Percentiles rank a stretch among this genome's conserved stretches.
Conservation (phyloP, 2,329 filamentous ascomycete genomes). For the Diaporthe australafricana region DNA sequence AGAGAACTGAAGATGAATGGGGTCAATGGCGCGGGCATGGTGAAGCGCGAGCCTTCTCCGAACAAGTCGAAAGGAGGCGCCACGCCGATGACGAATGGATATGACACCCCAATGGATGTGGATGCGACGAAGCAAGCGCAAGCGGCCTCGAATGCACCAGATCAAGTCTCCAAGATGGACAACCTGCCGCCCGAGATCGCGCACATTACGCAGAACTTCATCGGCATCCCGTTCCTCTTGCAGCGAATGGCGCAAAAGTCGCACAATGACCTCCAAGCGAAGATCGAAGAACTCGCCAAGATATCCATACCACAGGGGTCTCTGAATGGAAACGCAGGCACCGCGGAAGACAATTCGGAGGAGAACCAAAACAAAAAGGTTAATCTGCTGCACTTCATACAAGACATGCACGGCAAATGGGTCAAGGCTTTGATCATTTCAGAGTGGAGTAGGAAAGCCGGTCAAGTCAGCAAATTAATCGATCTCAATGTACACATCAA, state of each 20-base stretch:
- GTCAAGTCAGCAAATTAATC: constrained; percentile 86
- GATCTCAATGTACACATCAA: constrained; percentile 84
- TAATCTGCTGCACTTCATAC: constrained; percentile 79
- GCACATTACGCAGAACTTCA: constrained; percentile 81
- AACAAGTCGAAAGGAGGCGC: constrained; percentile 51
- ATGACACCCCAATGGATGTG: constrained; percentile 43
- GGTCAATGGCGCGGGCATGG: constrained; percentile 52
- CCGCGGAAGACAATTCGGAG: constrained; percentile 66
- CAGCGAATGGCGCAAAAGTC: constrained; percentile 84
- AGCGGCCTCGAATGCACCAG: constrained; percentile 42
- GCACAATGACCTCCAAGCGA: constrained; percentile 80
- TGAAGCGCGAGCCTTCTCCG: constrained; percentile 43
- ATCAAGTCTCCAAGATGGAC: constrained; percentile 59
- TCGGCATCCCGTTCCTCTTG: constrained; percentile 80
- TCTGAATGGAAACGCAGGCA: constrained; percentile 59
- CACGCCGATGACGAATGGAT: constrained; percentile 44
- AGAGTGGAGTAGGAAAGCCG: constrained; percentile 86
- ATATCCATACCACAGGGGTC: constrained; percentile 69
- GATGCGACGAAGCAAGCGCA: constrained; percentile 39
- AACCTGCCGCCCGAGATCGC: constrained; percentile 70
- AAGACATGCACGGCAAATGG: constrained; percentile 85
- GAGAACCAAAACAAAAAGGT: constrained; percentile 83
- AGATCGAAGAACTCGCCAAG: constrained; percentile 76
- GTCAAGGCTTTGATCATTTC: constrained; percentile 92
- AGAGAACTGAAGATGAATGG: constrained; percentile 59